Base-by-base conservation (phyloP, 192 early-diverging fungal species). In the Phycomyces nitens region DNA sequence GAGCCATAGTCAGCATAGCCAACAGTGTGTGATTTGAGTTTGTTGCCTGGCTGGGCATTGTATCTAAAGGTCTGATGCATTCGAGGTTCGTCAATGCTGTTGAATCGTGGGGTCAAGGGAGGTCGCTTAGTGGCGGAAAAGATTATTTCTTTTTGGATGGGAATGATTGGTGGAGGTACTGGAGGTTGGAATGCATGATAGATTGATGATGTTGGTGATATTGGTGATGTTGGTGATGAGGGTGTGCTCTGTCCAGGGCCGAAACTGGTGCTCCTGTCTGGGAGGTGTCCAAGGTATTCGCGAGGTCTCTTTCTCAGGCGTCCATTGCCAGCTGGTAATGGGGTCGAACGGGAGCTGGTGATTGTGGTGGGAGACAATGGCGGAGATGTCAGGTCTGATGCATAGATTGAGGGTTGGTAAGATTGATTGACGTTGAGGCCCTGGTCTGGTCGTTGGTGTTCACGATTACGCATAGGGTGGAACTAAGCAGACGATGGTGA, bases 1-100 rank as follows among this genome's bases (percentile, higher is more conserved):
- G 52, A 56, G 1, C 74, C 74, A 50, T 67, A 70, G 60, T 76
- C 74, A 21, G 74, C 74, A 64, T 67, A 76, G 3, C 74, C 74
- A 1, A 76, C 60, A 14, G 41, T 27, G 34, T 65, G 68, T 1
- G 72, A 69, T 5, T 41, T 22, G 0, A 70, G 24, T 12, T 38
- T 27, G 9, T 47, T 52, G 18, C 50, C n/a, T 14, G 52, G 18
- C 0, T 12, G 15, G 3, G 51, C 53, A 29, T 47, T 56, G 39
- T 69, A 70, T 14, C 56, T 24, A 44, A 62, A 69, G 16, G 68
- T 68, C 42, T 68, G 72, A 49, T 74, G 72, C 16, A 69, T 16
- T 56, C 64, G 54, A 40, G 72, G 62, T 10, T 65, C 58, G 14
- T 53, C 57, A 29, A 69, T 26, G n/a, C 65, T 51, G 24, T 64